These are phyloP conservation scores for Glaciozyma antarctica DNA, from an alignment of 768 basidiomycete species.

Conservation along the genomic window DNA sequence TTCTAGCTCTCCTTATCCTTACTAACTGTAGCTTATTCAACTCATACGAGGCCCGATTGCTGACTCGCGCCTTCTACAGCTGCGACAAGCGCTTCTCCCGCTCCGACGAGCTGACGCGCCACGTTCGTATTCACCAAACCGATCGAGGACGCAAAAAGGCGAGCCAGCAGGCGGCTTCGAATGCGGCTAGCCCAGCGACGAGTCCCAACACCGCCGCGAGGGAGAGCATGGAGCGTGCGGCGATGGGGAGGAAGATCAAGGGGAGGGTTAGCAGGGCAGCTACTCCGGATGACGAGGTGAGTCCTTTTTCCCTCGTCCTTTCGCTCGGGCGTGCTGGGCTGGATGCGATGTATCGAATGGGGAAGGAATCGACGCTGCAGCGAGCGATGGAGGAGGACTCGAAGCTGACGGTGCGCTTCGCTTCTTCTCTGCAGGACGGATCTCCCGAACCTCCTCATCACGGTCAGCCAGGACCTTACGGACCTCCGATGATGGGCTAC, in stretches of 20 bases:
- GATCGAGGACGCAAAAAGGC: constrained; percentile 29
- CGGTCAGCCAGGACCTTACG: constrained; percentile 7
- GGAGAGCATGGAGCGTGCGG: constrained; percentile 13
- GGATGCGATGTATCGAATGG: too few relatives aligned
- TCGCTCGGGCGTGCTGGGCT: background rate
- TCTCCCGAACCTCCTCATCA: background rate
- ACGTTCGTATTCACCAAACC: constrained; percentile 72
- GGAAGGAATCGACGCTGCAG: too few relatives aligned
- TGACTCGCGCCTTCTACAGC: background rate
- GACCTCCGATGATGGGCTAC: constrained; percentile 27
- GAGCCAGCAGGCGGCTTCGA: constrained; percentile 33
- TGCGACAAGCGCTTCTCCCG: constrained; percentile 98
- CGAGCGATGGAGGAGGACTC: too few relatives aligned
- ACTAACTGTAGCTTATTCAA: background rate
- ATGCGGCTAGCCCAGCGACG: constrained; percentile 44
- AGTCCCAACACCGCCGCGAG: constrained; percentile 52
- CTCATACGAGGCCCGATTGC: background rate
- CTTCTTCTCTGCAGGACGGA: background rate
- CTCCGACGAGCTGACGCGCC: constrained; percentile 95
- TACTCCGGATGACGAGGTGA: constrained; percentile 24
- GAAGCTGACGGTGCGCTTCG: background rate
- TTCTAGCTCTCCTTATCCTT: background rate
- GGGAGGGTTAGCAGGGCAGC: constrained; percentile 11
- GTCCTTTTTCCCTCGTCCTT: background rate
- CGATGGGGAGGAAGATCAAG: constrained; percentile 9